Base-by-base conservation (phyloP, 441 rosid genomes). In the Eugenia klotzschiana region DNA sequence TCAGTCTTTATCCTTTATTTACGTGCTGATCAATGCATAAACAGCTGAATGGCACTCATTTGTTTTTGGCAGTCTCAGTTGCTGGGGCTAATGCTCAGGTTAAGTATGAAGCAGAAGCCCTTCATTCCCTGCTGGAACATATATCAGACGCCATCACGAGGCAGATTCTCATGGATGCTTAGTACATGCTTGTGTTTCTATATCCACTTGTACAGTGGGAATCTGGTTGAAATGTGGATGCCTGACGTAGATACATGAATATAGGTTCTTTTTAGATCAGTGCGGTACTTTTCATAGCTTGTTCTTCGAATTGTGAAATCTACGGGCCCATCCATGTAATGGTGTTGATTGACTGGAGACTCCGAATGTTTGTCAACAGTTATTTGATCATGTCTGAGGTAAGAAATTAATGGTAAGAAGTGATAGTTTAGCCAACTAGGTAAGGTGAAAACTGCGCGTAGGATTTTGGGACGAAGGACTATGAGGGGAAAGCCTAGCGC, bases 171-270 rank as follows among this genome's bases (percentile, higher is more conserved):
- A 82, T 86, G 90, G 89, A 86, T 90, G 41, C 86, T 84, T 85
- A 73, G 88, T 84, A 87, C 83, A 88, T 86, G 89, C 82, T 86
- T 87, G 81, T 85, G 84, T 86, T 89, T 90, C 82, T 85, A 90
- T 54, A 81, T 81, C 86, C 88, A 84, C 81, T 86, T 88, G 82
- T 79, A 64, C 84, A 83, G 84, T 84, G 90, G 83, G 86, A 86
- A 87, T 80, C 87, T 81, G 79, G 87, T 86, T 69, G 86, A 91
- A 58, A 81, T 89, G 92, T 93, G 98, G 98, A 91, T 91, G 87
- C 94, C 94, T 57, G 86, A 94, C 88, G 93, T 91, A 69, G 96
- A 93, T 91, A 89, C 95, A 89, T 93, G 91, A 91, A 81, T 56
- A 60, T 79, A 22, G 84, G 49, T 81, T 82, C 49, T 46, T 51